Conservation (phyloP, 805 yeast genomes). For the Candida sphagnicola region DNA sequence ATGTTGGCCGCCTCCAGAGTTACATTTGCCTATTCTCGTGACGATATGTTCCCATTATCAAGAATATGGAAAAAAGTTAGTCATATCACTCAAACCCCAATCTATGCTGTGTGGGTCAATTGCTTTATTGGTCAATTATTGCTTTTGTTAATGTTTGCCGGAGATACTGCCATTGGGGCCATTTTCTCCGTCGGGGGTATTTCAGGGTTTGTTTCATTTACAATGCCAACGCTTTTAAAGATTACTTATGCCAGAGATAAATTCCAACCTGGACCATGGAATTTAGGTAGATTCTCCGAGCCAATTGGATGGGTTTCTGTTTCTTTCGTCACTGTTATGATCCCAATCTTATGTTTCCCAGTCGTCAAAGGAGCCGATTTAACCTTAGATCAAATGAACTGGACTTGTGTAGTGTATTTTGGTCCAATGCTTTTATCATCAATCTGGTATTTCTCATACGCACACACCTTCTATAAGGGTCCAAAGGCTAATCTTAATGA, state of each 20-base stretch:
- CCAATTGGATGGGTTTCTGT: slow-evolving; percentile 47
- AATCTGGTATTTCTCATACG: slow-evolving; percentile 48
- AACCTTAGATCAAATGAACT: slow-evolving; percentile 49
- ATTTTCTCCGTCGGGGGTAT: slow-evolving; percentile 72
- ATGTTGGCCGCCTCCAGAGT: slow-evolving; percentile 67
- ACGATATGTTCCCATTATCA: slow-evolving; percentile 61
- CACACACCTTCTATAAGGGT: slow-evolving; percentile 58
- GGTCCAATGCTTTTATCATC: slow-evolving; percentile 54
- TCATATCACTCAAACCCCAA: slow-evolving; percentile 53
- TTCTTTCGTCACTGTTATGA: slow-evolving; percentile 50
- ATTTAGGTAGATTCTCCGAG: slow-evolving; percentile 50
- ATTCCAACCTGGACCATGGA: slow-evolving; percentile 66
- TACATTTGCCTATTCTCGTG: slow-evolving; percentile 64
- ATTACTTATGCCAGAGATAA: slow-evolving; percentile 49
- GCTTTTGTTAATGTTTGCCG: slow-evolving; percentile 57
- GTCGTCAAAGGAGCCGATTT: slow-evolving; percentile 29
- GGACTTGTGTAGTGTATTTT: slow-evolving; percentile 60
- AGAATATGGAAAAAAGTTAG: slow-evolving; percentile 47
- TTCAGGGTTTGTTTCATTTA: slow-evolving; percentile 62
- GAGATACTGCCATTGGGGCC: slow-evolving; percentile 63
- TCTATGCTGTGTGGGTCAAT: slow-evolving; percentile 61
- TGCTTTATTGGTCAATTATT: slow-evolving; percentile 51
- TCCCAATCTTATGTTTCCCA: slow-evolving; percentile 61
- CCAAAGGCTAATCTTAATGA: slow-evolving; percentile 51
- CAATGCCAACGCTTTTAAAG: slow-evolving; percentile 58